Base-by-base conservation (phyloP, 2,329 filamentous ascomycete species). In the Epicoccum sorghinum region DNA sequence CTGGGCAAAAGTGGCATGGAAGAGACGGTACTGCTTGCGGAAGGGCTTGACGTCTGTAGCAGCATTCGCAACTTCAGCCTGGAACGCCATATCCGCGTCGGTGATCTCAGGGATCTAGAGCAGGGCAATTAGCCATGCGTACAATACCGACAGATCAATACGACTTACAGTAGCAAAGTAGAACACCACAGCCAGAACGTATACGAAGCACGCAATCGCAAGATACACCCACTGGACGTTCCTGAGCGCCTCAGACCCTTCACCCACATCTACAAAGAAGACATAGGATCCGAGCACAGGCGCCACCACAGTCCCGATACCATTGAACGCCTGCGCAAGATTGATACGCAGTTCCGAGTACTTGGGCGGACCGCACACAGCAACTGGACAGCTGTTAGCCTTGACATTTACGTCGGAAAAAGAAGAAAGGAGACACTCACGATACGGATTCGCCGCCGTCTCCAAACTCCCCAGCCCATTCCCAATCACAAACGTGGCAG, bases 1-100 rank as follows among this genome's bases (percentile, higher is more conserved):
- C 62, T 93, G 89, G 0, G 89, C 87, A 62, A 87, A 83, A 0
- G 88, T 84, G 10, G 88, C 90, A 65, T 91, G 88, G 79, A 92
- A 91, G 3, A 93, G 80, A 23, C 85, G 84, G 72, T 89, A 91
- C 69, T 88, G 84, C 60, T 83, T 84, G 47, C 69, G 67, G 62
- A 88, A 79, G 0, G 83, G 82, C 49, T 81, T 78, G 24, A 77
- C 69, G 47, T 80, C 70, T 4, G 71, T 69, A 3, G 67, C 69
- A 10, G 67, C 71, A 38, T 74, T 66, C 13, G 72, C 70, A 23
- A 62, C 64, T 37, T 68, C 62, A 10, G 71, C 82, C 63, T 84
- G 81, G 30, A 81, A 77, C 4, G 77, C 77, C 83, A 87, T 87
- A 65, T 87, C 85, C 43, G 68, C 67, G 44, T 71, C 68, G 59